Evolutionary conservation across 2,329 filamentous ascomycete genomes (phyloP).

Genomic region (Fusarium xyrophilum): DNA sequence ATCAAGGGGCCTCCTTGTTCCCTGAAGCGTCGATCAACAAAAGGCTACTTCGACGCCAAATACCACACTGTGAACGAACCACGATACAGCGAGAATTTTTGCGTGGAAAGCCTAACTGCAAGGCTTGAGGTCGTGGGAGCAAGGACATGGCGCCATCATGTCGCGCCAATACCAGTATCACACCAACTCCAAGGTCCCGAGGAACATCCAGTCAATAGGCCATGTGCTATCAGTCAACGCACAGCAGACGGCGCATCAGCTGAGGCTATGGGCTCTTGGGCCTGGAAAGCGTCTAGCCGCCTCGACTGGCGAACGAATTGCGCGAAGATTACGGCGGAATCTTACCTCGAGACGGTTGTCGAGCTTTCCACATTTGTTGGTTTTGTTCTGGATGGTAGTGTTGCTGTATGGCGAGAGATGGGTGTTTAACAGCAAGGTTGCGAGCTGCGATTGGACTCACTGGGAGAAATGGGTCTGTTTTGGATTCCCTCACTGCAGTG

Average conservation of each 20-base stretch:
- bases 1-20: conserved; percentile 32
- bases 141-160: conserved; percentile 45
- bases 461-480: conserved; percentile 91
- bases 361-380: conserved; percentile 71
- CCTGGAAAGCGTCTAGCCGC: conserved; percentile 49
- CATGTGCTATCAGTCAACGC: conserved; percentile 34
- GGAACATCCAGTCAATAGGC: conserved; percentile 32
- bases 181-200: conserved; percentile 22
- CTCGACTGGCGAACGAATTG: conserved; percentile 40
- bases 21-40: conserved; percentile 22
- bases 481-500: no score
- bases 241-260: conserved; percentile 40
- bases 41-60: not conserved
- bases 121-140: not conserved
- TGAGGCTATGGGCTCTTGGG: conserved; percentile 53
- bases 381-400: conserved; percentile 75
- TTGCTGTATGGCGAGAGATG: conserved; percentile 87
- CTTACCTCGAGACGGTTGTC: conserved; percentile 59
- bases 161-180: conserved; percentile 35
- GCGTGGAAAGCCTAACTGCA: not conserved
- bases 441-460: conserved; percentile 77
- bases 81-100: not conserved
- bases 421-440: conserved; percentile 74
- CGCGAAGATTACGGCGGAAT: conserved; percentile 49
- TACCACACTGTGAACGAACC: not conserved